phyloP scores from a whole-genome alignment of 2,329 filamentous ascomycete species.

The Botrytis fabae region DNA sequence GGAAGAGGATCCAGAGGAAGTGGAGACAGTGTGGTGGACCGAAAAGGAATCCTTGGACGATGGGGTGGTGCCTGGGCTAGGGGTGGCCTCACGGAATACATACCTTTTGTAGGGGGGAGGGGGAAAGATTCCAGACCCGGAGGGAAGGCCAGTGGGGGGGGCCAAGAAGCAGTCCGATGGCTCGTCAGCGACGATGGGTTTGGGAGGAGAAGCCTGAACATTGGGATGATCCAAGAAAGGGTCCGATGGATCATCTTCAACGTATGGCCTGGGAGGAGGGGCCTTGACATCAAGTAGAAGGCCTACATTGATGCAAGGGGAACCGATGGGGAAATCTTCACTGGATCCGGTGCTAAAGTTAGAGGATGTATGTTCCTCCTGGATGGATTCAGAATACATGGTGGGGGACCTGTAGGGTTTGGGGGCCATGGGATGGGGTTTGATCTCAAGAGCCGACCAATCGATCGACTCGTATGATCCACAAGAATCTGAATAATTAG shows the following conservation, averaged over 20 bases:
- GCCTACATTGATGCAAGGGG: neutral
- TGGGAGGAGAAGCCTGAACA: neutral
- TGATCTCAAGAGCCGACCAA: slow-evolving; percentile 17
- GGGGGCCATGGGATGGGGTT: neutral
- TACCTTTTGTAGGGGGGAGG: neutral
- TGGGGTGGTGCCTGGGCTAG: neutral
- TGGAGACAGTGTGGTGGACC: neutral
- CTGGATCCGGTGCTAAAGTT: neutral
- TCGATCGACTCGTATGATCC: slow-evolving; percentile 16
- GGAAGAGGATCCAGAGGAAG: neutral
- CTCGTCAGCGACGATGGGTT: neutral
- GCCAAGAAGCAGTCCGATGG: neutral
- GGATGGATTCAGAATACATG: slow-evolving; percentile 8
- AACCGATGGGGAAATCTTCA: neutral
- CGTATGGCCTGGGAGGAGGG: neutral
- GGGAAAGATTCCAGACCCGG: neutral
- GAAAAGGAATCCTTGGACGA: neutral
- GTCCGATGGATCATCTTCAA: neutral
- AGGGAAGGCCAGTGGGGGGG: neutral
- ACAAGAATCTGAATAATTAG: neutral
- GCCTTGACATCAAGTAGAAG: neutral
- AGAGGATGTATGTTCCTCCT: slow-evolving; percentile 1
- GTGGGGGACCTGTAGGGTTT: neutral
- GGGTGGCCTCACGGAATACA: neutral
- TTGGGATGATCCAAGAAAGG: neutral